Evolutionary conservation across 2,329 filamentous ascomycete genomes (phyloP).

Genomic region (Xylogone sp.): DNA sequence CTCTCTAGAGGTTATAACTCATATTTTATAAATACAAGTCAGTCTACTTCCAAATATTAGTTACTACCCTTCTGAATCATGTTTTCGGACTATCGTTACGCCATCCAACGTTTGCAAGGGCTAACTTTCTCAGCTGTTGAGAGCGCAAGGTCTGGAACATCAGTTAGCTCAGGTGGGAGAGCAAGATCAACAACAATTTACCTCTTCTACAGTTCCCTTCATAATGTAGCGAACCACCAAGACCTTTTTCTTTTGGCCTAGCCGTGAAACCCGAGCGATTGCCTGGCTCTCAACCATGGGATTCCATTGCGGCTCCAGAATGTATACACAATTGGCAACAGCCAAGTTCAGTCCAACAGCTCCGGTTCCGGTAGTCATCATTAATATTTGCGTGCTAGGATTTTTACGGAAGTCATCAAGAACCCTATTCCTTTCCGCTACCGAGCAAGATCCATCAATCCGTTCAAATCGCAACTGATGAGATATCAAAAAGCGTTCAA

Average conservation of each 20-base stretch:
- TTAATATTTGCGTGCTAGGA: conserved; percentile 23
- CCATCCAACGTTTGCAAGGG: too few species aligned
- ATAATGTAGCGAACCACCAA: conserved; percentile 25
- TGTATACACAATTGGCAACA: conserved; percentile 20
- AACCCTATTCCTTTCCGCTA: conserved; percentile 32
- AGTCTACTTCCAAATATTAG: too few species aligned
- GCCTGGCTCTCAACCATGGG: conserved; percentile 26
- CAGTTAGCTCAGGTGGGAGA: too few species aligned
- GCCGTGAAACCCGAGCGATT: conserved; percentile 17
- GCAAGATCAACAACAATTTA: too few species aligned
- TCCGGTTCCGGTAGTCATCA: conserved; percentile 38
- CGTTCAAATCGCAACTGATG: conserved; percentile 29
- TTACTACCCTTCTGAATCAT: too few species aligned
- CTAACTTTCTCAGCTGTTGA: too few species aligned
- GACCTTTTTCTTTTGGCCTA: conserved; percentile 20
- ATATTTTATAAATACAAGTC: too few species aligned
- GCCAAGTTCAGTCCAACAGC: conserved; percentile 17
- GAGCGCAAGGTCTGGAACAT: too few species aligned
- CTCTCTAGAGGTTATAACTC: too few species aligned
- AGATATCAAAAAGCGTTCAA: conserved; percentile 30
- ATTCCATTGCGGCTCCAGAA: conserved; percentile 29
- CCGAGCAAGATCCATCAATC: conserved; percentile 40
- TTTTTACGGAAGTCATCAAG: conserved; percentile 35
- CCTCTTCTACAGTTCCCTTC: conserved; percentile 21
- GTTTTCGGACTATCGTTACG: too few species aligned